These are phyloP conservation scores for Skeletonema menzelii DNA, from an alignment of 108 stramenopile genomes.

Conservation along the genomic window DNA sequence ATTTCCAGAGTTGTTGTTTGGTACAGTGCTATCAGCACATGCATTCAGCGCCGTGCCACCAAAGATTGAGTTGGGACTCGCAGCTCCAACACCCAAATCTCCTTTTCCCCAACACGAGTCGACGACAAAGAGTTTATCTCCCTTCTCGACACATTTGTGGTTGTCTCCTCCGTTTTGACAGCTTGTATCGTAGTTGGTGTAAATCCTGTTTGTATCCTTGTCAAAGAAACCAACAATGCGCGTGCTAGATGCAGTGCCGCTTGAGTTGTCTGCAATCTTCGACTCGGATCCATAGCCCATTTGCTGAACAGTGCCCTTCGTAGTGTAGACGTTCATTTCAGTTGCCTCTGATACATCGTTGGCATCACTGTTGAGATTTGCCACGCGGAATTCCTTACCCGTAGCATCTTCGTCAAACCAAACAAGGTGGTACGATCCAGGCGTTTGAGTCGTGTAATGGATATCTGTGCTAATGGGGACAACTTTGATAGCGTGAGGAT, in stretches of 20 bases:
- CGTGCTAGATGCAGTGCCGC: constrained; percentile 25
- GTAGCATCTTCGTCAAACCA: constrained; percentile 46
- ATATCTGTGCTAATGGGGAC: constrained; percentile 38
- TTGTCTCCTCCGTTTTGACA: constrained; percentile 44
- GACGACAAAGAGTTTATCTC: constrained; percentile 61
- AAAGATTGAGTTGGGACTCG: constrained; percentile 42
- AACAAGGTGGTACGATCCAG: constrained; percentile 59
- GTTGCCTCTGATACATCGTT: constrained; percentile 23
- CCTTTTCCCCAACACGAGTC: constrained; percentile 53
- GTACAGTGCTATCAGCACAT: constrained; percentile 36
- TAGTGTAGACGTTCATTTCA: constrained; percentile 57
- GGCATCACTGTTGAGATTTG: constrained; percentile 40
- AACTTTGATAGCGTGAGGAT: constrained; percentile 63
- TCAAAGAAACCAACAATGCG: constrained; percentile 59
- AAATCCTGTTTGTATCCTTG: constrained; percentile 49
- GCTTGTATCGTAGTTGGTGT: constrained; percentile 64
- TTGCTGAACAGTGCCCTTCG: constrained; percentile 56
- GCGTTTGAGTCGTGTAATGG: constrained; percentile 43
- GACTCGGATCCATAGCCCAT: constrained; percentile 41
- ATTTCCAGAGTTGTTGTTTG: constrained; percentile 49
- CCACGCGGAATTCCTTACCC: constrained; percentile 46
- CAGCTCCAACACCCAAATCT: constrained; percentile 42
- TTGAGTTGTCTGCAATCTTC: constrained; percentile 33
- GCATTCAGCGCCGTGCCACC: constrained; percentile 43
- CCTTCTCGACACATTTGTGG: constrained; percentile 66